Evolutionary conservation across 1,139 yeast species (phyloP), one percentile per base, ranked within the genome.

Genomic region (Sugiyamaella pinicola): DNA sequence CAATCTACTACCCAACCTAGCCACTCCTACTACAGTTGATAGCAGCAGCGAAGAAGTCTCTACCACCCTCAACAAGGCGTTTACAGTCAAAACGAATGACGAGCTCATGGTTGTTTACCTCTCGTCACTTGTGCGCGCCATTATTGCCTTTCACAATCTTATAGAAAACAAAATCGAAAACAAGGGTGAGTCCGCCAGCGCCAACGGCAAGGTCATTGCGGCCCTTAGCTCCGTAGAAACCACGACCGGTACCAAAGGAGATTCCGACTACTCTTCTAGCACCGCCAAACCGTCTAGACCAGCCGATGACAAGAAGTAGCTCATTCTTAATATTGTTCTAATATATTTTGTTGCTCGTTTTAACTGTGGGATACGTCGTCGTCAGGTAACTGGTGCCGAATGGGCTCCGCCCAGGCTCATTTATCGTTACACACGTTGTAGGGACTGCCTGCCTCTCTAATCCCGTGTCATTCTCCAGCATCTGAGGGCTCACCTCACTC

Each of bases 161-260:
- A 93, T 95, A 68, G 99, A 93, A 65, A 95, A 95, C 74, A 93
- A 93, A 72, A 84, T 93, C 62, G 89, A 88, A 63, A 90, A 90
- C 69, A 64, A 64, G 59, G 61, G 57, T n/a, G 35, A 39, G 39
- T 43, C 47, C 3, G 34, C 33, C 22, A 24, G 17, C 9, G 37
- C 55, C 10, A 55, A 52, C 13, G 54, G 49, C 38, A 24, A 41
- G 52, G 24, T 44, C 31, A 24, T 6, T 21, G 10, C 51, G 12
- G 21, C 39, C 13, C 18, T 44, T n/a, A 22, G 24, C 18, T 19
- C 18, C 8, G 46, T 47, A 12, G 49, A 46, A 12, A 46, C 49
- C 17, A 46, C 49, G 29, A 21, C 43, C 15, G 49, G 49, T 12
- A 46, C 44, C 37, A 37, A 46, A 29, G 49, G 49, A 15, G 43